phyloP scores from a whole-genome alignment of 2,329 filamentous ascomycete genomes.

The Aspergillus sp. region DNA sequence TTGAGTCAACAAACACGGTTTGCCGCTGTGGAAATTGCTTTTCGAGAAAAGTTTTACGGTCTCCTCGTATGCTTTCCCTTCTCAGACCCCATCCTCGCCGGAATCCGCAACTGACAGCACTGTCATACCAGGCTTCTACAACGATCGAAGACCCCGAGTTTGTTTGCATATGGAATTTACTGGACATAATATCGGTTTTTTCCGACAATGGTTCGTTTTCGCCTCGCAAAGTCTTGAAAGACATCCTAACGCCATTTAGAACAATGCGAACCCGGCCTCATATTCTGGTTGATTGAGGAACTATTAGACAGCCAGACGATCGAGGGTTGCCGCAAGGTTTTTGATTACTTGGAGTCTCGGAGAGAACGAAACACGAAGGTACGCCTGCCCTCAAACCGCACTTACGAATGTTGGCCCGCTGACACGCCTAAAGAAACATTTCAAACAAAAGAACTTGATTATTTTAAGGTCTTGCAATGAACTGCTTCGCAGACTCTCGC shows the following conservation, averaged over 20 bases:
- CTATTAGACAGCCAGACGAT: constrained; percentile 95
- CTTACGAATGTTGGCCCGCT: not conserved
- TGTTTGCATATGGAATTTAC: constrained; percentile 84
- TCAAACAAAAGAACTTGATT: constrained; percentile 79
- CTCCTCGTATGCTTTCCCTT: constrained; percentile 62
- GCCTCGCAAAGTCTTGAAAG: not conserved
- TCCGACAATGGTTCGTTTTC: constrained; percentile 72
- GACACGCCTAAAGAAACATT: constrained; percentile 55
- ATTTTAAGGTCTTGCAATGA: constrained; percentile 96
- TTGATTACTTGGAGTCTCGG: constrained; percentile 92
- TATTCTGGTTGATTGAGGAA: constrained; percentile 91
- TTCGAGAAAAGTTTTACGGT: constrained; percentile 75
- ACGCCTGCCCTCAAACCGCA: constrained; percentile 32
- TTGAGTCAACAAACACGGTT: constrained; percentile 57
- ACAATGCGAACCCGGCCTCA: constrained; percentile 71
- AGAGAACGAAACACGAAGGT: constrained; percentile 80
- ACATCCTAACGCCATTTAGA: constrained; percentile 35
- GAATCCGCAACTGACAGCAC: constrained; percentile 13
- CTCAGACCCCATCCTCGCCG: not conserved
- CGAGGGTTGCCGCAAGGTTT: constrained; percentile 82
- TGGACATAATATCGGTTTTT: constrained; percentile 86
- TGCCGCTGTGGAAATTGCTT: constrained; percentile 78
- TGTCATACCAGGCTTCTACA: constrained; percentile 60
- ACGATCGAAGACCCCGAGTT: constrained; percentile 77
- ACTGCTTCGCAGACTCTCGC: constrained; percentile 85